Percentiles rank a stretch among this genome's conserved stretches.
Conservation (phyloP, 2,329 filamentous ascomycete genomes). For the Colletotrichum liaoningense region DNA sequence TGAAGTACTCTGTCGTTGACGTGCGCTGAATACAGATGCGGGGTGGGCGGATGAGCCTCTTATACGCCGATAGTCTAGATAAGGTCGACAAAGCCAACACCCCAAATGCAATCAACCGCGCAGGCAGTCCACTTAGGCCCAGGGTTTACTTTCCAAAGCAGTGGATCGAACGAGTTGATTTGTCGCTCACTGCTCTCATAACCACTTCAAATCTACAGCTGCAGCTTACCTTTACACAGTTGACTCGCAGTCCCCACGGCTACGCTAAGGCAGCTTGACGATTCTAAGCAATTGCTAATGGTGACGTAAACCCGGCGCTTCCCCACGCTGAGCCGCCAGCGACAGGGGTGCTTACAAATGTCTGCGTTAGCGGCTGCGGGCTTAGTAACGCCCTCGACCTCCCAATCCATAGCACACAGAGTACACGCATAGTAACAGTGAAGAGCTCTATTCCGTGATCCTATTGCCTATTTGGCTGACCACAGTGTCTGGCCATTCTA, state of each 20-base stretch:
- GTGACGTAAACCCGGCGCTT: slow-evolving; percentile 47
- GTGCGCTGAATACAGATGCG: not conserved
- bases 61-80: not conserved
- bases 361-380: slow-evolving; percentile 6
- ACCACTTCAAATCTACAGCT: not conserved
- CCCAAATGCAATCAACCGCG: not conserved
- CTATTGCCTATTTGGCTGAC: not conserved
- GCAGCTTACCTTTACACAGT: not conserved
- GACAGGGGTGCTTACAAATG: slow-evolving; percentile 29
- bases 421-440: not conserved
- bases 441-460: slow-evolving; percentile 9
- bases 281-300: slow-evolving; percentile 44
- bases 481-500: not conserved
- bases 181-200: not conserved
- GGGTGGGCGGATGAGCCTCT: slow-evolving; percentile 5
- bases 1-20: not conserved
- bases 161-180: not conserved
- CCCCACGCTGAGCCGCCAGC: not conserved
- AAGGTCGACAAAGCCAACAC: not conserved
- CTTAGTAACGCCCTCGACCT: slow-evolving; percentile 2
- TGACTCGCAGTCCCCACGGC: not conserved
- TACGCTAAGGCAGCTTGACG: not conserved
- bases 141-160: not conserved
- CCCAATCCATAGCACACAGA: too few species aligned
- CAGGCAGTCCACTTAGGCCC: not conserved